Percentiles rank a stretch among this genome's conserved stretches.
These are phyloP conservation scores for Aurantiochytrium sp. DNA, from an alignment of 108 stramenopile genomes.

Conservation along the genomic window DNA sequence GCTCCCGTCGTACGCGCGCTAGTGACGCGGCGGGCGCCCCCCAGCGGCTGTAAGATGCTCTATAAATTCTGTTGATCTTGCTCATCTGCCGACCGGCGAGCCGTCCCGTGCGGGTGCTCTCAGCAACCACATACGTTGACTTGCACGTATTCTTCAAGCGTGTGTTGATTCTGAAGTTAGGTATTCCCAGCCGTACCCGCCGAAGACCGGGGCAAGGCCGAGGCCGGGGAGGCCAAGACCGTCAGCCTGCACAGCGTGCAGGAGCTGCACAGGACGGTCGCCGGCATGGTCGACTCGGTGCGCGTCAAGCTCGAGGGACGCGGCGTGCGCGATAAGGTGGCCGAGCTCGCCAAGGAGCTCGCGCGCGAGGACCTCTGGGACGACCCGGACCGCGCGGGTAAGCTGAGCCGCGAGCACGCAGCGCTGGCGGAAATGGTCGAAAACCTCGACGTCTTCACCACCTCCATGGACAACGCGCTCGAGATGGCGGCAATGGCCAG, in stretches of 20 bases:
- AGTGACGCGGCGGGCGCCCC: too few species aligned
- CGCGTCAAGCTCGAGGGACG: not conserved
- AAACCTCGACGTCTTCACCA: not conserved
- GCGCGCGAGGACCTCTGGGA: not conserved
- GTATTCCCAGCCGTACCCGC: too few species aligned
- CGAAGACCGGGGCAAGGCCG: too few species aligned
- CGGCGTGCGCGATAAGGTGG: not conserved
- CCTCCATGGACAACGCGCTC: not conserved
- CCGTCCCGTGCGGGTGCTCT: too few species aligned
- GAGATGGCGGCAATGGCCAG: not conserved
- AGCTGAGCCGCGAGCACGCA: not conserved
- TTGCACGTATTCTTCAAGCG: too few species aligned
- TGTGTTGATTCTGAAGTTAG: too few species aligned
- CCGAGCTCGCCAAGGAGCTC: conserved; percentile 4
- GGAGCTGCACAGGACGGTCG: not conserved
- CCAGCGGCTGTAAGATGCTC: too few species aligned
- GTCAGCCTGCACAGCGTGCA: not conserved
- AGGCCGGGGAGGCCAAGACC: not conserved
- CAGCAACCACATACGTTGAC: too few species aligned
- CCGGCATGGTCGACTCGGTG: not conserved
- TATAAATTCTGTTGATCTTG: too few species aligned
- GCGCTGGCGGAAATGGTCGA: not conserved
- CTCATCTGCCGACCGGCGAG: too few species aligned
- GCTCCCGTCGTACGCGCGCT: too few species aligned
- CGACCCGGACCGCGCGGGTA: conserved; percentile 15